A percentile compares a stretch with the other conserved stretches of the same genome.
Conservation (phyloP, 805 yeast genomes). For the Wickerhamomyces kurtzmanii region DNA sequence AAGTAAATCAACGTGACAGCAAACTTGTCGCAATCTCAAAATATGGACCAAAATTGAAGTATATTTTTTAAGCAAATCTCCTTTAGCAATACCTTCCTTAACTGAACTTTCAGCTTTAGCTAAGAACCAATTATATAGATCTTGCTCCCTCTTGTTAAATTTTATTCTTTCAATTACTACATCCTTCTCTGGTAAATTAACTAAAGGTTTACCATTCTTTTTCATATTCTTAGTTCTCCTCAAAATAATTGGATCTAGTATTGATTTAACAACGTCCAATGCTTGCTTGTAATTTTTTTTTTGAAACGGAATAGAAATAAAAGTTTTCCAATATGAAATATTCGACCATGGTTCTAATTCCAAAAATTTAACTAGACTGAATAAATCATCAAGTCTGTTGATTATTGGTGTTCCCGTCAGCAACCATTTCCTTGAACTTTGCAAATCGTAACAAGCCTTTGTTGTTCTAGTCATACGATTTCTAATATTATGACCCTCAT, state of each 20-base stretch:
- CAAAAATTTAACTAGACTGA: conserved; percentile 64
- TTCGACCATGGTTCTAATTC: conserved; percentile 86
- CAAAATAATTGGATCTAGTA: conserved; percentile 72
- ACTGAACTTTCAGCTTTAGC: conserved; percentile 57
- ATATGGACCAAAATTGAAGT: conserved; percentile 78
- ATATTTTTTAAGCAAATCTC: conserved; percentile 62
- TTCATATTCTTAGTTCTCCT: conserved; percentile 84
- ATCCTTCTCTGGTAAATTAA: conserved; percentile 68
- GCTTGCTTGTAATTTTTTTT: conserved; percentile 63
- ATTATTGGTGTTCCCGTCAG: conserved; percentile 92
- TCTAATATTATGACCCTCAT: conserved; percentile 87
- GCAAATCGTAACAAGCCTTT: conserved; percentile 60
- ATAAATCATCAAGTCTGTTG: conserved; percentile 80
- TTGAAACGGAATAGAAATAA: conserved; percentile 77
- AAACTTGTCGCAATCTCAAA: conserved; percentile 74
- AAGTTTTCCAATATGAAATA: conserved; percentile 78
- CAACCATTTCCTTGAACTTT: conserved; percentile 66
- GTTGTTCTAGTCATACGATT: conserved; percentile 74
- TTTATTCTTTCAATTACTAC: conserved; percentile 58
- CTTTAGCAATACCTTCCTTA: conserved; percentile 46
- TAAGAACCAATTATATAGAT: conserved; percentile 60
- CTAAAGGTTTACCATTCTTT: conserved; percentile 67
- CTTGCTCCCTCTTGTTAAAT: conserved; percentile 57
- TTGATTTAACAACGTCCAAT: conserved; percentile 73
- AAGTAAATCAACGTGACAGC: conserved; percentile 74